Evolutionary conservation across 2,329 filamentous ascomycete species (phyloP), one percentile per base, ranked within the genome.

Genomic region (Scedosporium minutisporum): DNA sequence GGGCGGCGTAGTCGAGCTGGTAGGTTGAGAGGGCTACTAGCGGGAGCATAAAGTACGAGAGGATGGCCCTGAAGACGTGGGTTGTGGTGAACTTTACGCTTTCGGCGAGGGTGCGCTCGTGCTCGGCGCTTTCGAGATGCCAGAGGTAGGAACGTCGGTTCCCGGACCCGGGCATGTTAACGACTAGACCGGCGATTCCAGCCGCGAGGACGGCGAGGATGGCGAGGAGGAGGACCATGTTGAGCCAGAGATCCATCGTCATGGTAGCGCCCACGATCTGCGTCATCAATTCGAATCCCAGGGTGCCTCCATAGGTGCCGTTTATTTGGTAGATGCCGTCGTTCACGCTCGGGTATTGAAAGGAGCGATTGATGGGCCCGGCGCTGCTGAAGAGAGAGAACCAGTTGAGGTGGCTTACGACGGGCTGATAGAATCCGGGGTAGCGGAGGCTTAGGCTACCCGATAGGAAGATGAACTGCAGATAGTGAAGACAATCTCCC

Each of bases 11-110:
- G n/a, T 65, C 65, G 57, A 93, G 77, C 70, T 92, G 89, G 69
- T 90, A 93, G 66, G 89, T 82, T 6, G 88, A 90, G 58, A 91
- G 73, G 0, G 89, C 81, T 9, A 91, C 80, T 55, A 91, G 79
- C 0, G 90, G 90, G 6, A 92, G 75, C 55, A 91, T 77, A 67
- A 93, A 87, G 73, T 87, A 93, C 72, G 89, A 91, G 76, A 89
- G 88, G 6, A 89, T 81, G 63, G 92, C 81, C 27, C 89, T 83
- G 65, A 91, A 76, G 48, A 84, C 72, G 65, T 83, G 84, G 67
- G 84, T 68, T 1, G 65, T 41, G 0, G 66, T 67, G 7, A 65
- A 9, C 60, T 64, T 41, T 33, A 58, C 38, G 42, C 65, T 57
- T 41, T 55, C 42, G 44, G 59, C 58, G 58, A 33, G 29, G 9